These are phyloP conservation scores for Apiospora koreana DNA, from an alignment of 2,329 filamentous ascomycete genomes.

Conservation along the genomic window DNA sequence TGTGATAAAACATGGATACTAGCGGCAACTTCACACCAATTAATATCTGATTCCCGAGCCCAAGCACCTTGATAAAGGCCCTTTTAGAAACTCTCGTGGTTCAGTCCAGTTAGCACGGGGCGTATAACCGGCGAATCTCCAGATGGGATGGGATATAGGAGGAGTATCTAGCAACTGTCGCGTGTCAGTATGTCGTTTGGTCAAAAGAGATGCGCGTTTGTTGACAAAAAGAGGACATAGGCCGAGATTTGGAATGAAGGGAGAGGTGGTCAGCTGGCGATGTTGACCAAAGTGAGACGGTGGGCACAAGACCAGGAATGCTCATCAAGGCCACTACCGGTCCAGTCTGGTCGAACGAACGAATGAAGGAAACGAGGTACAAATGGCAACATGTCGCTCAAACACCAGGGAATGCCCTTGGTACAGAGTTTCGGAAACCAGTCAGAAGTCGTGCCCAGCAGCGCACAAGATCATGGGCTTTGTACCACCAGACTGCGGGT, in stretches of 20 bases:
- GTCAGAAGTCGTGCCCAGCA: slow-evolving; percentile 4
- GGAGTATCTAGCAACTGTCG: not conserved
- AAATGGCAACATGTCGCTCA: not conserved
- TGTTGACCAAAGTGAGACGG: slow-evolving; percentile 3
- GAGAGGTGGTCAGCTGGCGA: slow-evolving; percentile 3
- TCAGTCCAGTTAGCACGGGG: not conserved
- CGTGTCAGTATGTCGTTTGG: not conserved
- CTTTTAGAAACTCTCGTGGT: not conserved
- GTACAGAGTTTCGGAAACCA: slow-evolving; percentile 10
- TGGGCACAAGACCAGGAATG: slow-evolving; percentile 1
- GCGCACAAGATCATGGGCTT: slow-evolving; percentile 2
- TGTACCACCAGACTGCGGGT: slow-evolving; percentile 1
- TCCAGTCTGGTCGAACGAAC: not conserved
- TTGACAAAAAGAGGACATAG: not conserved
- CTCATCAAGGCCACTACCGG: not conserved
- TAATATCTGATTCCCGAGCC: not conserved
- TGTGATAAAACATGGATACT: slow-evolving; percentile 9
- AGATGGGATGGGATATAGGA: not conserved
- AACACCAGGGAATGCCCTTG: slow-evolving; percentile 9
- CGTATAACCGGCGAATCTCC: not conserved
- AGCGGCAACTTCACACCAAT: not conserved
- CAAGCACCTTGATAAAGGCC: not conserved
- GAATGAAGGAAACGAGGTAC: not conserved
- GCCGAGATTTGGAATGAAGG: slow-evolving; percentile 1
- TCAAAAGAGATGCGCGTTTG: not conserved